phyloP scores from a whole-genome alignment of 257 asterid genomes.

The Capsicum chinense region DNA sequence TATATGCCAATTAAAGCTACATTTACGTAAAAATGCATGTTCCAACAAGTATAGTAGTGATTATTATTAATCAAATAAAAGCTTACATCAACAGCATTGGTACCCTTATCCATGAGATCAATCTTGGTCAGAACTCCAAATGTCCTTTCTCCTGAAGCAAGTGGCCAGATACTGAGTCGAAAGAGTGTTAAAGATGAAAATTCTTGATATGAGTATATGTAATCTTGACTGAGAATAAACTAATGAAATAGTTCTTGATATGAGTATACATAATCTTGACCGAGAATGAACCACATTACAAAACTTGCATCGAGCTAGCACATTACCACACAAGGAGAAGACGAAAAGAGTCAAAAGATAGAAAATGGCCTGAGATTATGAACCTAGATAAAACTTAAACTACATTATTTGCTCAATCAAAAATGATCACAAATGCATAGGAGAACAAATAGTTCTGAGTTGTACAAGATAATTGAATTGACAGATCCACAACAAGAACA shows the following conservation, averaged over 20 bases:
- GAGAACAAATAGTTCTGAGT: neutral
- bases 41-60: neutral
- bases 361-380: neutral
- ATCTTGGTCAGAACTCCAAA: constrained; percentile 45
- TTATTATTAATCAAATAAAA: neutral
- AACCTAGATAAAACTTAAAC: constrained; percentile 18
- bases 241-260: neutral
- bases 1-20: neutral
- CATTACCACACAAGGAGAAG: constrained; percentile 17
- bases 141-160: constrained; percentile 40
- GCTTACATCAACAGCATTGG: constrained; percentile 44
- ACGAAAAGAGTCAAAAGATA: neutral
- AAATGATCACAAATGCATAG: neutral
- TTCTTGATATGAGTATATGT: constrained; percentile 1
- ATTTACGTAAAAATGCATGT: neutral
- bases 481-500: neutral
- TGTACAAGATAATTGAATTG: neutral
- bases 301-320: constrained; percentile 11
- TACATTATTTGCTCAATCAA: constrained; percentile 11
- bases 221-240: constrained; percentile 15
- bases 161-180: neutral
- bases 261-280: constrained; percentile 10
- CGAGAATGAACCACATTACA: neutral
- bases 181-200: neutral
- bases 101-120: constrained; percentile 48